Conservation (phyloP, 768 basidiomycete genomes). For the Boletellus emodensis region DNA sequence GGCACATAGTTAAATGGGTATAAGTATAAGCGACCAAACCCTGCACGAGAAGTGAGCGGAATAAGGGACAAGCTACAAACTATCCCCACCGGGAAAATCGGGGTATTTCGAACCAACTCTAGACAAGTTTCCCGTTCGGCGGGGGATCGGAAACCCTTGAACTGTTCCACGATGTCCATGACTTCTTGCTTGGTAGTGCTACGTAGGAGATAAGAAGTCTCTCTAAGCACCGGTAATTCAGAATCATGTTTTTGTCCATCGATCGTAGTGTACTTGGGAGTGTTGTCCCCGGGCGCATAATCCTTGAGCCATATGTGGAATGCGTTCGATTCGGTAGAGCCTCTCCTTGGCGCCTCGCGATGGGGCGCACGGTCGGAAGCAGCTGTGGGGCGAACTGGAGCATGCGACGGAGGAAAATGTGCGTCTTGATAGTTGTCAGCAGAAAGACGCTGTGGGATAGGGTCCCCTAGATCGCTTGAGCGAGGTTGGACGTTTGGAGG, state of each 20-base stretch:
- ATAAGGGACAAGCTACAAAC: not conserved
- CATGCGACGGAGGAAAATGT: not conserved
- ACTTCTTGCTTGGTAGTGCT: conserved; percentile 11
- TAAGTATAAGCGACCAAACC: conserved; percentile 29
- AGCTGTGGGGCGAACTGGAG: not conserved
- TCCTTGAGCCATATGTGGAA: conserved; percentile 16
- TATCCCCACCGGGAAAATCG: conserved; percentile 24
- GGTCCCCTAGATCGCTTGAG: not conserved
- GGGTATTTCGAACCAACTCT: conserved; percentile 10
- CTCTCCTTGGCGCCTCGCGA: not conserved
- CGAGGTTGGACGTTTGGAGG: not conserved
- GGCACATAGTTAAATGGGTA: conserved; percentile 22
- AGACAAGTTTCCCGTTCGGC: conserved; percentile 11
- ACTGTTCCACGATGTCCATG: conserved; percentile 16
- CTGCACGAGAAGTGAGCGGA: conserved; percentile 12
- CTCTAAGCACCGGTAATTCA: not conserved
- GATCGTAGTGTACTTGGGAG: conserved; percentile 14
- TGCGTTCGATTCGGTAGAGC: conserved; percentile 1
- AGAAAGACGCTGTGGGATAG: too few relatives aligned
- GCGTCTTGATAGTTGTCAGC: not conserved
- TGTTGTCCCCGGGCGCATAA: not conserved
- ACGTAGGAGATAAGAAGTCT: conserved; percentile 11
- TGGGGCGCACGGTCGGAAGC: not conserved
- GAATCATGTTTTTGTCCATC: conserved; percentile 12
- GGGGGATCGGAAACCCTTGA: conserved; percentile 7